Percentiles rank a stretch among this genome's conserved stretches.
phyloP scores from a whole-genome alignment of 177 flowering plant genomes.

The Telopea speciosissima region DNA sequence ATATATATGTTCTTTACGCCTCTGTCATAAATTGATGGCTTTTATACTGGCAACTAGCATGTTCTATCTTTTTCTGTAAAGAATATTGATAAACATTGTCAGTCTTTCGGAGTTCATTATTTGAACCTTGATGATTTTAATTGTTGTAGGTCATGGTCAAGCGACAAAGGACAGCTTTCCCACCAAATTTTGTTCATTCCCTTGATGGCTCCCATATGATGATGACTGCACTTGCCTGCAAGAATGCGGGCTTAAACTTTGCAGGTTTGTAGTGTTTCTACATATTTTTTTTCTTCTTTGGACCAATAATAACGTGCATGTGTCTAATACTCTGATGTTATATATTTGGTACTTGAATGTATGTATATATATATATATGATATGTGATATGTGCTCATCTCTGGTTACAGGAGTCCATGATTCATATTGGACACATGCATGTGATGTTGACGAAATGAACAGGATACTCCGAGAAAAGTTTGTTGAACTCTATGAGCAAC shows the following conservation, averaged over 20 bases:
- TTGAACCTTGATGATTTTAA: background rate
- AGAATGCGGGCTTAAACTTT: constrained; percentile 74
- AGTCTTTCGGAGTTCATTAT: background rate
- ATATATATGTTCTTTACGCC: no score
- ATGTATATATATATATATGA: no score
- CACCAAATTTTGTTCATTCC: constrained; percentile 97
- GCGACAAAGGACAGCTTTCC: constrained; percentile 90
- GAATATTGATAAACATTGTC: background rate
- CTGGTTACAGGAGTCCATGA: constrained; percentile 84
- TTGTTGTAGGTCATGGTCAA: constrained; percentile 66
- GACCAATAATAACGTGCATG: background rate
- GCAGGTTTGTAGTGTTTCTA: constrained; percentile 48
- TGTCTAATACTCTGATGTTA: no score
- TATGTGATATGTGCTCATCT: background rate
- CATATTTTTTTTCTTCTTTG: background rate
- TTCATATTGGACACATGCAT: constrained; percentile 99
- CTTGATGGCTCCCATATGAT: constrained; percentile 99
- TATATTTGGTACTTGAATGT: no score
- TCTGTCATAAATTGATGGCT: no score
- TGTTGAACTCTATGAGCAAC: constrained; percentile 57
- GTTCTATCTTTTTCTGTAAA: no score
- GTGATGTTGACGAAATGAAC: constrained; percentile 91
- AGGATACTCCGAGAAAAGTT: constrained; percentile 80
- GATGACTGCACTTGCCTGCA: constrained; percentile 99
- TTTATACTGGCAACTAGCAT: no score